Evolutionary conservation across 768 basidiomycete genomes (phyloP).

Genomic region (Pleurotus pulmonarius): DNA sequence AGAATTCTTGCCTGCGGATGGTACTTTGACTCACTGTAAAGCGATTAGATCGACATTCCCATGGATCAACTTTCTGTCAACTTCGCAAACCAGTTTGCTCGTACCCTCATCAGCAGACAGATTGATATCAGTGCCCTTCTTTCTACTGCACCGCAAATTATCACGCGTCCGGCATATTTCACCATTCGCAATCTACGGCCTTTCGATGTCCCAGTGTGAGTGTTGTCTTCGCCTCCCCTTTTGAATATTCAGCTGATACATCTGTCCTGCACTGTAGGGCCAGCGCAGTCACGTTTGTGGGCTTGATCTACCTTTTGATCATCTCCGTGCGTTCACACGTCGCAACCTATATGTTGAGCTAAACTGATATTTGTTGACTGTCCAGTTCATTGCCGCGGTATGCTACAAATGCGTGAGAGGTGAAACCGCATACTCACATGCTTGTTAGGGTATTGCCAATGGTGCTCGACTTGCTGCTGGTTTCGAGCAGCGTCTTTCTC

Average conservation of each 20-base stretch:
- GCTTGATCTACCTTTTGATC: slow-evolving; percentile 49
- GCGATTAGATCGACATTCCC: slow-evolving; percentile 3
- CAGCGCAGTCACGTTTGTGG: slow-evolving; percentile 48
- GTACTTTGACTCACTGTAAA: background rate
- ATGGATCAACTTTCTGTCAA: slow-evolving; percentile 3
- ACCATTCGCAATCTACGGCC: slow-evolving; percentile 47
- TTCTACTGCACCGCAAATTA: slow-evolving; percentile 41
- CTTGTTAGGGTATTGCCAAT: background rate
- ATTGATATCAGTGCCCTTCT: slow-evolving; percentile 31
- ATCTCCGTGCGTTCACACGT: slow-evolving; percentile 19
- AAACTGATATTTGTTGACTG: background rate
- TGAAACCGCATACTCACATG: background rate
- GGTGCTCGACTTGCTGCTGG: slow-evolving; percentile 35
- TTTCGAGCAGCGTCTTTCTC: slow-evolving; percentile 25
- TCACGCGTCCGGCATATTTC: slow-evolving; percentile 46
- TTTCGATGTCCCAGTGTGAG: slow-evolving; percentile 58
- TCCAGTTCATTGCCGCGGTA: slow-evolving; percentile 6
- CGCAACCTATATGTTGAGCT: background rate
- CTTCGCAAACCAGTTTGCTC: slow-evolving; percentile 14
- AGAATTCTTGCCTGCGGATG: slow-evolving; percentile 13
- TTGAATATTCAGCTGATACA: background rate
- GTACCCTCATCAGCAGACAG: slow-evolving; percentile 21
- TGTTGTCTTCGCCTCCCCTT: background rate
- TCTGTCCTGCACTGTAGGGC: slow-evolving; percentile 31
- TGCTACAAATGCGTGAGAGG: background rate